Evolutionary conservation across 345 rosid species (phyloP).

Genomic region (Trapa bicornis): DNA sequence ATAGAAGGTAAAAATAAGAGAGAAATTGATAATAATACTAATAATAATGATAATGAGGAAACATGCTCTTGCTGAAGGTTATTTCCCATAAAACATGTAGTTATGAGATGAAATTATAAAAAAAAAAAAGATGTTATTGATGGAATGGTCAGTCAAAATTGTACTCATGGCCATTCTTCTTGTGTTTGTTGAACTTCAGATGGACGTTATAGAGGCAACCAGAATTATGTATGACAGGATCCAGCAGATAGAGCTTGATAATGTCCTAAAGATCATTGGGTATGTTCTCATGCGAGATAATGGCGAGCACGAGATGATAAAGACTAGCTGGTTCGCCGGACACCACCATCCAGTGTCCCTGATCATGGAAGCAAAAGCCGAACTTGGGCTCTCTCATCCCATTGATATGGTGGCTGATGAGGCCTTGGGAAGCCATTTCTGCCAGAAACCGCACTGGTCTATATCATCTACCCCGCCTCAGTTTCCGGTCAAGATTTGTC

Average conservation of each 20-base stretch:
- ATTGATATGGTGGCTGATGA: conserved; percentile 9
- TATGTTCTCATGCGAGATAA: conserved; percentile 68
- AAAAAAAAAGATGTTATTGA: not conserved
- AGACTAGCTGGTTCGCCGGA: conserved; percentile 77
- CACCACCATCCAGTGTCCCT: conserved; percentile 33
- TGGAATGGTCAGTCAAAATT: not conserved
- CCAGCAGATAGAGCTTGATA: conserved; percentile 74
- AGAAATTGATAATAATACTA: no score
- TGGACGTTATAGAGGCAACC: conserved; percentile 80
- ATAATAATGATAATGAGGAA: no score
- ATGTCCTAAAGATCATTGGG: conserved; percentile 70
- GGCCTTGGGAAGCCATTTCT: not conserved
- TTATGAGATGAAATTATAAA: not conserved
- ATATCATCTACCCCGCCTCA: conserved; percentile 79
- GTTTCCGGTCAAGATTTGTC: conserved; percentile 77
- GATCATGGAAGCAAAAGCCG: conserved; percentile 53
- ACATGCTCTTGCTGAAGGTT: no score
- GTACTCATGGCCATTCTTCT: not conserved
- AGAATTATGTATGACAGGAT: conserved; percentile 67
- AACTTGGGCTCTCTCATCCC: conserved; percentile 33
- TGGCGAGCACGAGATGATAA: conserved; percentile 68
- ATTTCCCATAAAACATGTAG: not conserved
- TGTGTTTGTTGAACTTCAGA: conserved; percentile 8
- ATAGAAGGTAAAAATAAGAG: no score
- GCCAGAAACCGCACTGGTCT: conserved; percentile 22